Percentiles rank a stretch among this genome's conserved stretches.
Evolutionary conservation across 768 basidiomycete genomes (phyloP).

Genomic region (Tylopilus sp.): DNA sequence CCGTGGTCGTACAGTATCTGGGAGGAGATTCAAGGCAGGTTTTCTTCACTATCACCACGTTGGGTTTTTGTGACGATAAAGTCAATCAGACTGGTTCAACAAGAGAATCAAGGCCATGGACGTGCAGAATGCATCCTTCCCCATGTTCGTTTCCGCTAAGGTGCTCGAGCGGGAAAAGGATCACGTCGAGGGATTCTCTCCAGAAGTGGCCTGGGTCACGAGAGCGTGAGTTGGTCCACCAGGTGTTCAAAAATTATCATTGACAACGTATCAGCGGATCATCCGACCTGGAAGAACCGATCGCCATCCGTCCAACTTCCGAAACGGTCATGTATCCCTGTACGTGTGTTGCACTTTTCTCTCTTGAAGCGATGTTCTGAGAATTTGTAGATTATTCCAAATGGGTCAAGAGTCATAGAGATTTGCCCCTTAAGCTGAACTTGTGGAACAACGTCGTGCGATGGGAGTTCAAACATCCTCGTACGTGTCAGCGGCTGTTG

Average conservation of each 20-base stretch:
- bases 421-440: constrained; percentile 95
- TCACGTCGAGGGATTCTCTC: too few relatives aligned
- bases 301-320: too few relatives aligned
- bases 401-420: constrained; percentile 97
- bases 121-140: constrained; percentile 72
- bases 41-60: too few relatives aligned
- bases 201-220: too few relatives aligned
- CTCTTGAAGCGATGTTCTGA: not conserved
- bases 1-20: constrained; percentile 98
- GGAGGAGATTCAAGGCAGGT: constrained; percentile 88
- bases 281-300: too few relatives aligned
- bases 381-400: constrained; percentile 81
- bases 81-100: constrained; percentile 82
- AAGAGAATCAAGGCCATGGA: constrained; percentile 87
- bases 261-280: too few relatives aligned
- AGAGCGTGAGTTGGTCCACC: too few relatives aligned
- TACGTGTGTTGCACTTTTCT: constrained; percentile 33
- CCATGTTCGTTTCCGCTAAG: too few relatives aligned
- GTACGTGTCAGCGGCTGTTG: constrained; percentile 40
- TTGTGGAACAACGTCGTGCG: constrained; percentile 99
- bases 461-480: constrained; percentile 99
- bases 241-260: too few relatives aligned
- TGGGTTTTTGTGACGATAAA: too few relatives aligned
- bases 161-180: too few relatives aligned
- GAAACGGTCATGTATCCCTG: too few relatives aligned